Base-by-base conservation (phyloP, 2,329 filamentous ascomycete species). In the Emmonsiellopsis sp. region DNA sequence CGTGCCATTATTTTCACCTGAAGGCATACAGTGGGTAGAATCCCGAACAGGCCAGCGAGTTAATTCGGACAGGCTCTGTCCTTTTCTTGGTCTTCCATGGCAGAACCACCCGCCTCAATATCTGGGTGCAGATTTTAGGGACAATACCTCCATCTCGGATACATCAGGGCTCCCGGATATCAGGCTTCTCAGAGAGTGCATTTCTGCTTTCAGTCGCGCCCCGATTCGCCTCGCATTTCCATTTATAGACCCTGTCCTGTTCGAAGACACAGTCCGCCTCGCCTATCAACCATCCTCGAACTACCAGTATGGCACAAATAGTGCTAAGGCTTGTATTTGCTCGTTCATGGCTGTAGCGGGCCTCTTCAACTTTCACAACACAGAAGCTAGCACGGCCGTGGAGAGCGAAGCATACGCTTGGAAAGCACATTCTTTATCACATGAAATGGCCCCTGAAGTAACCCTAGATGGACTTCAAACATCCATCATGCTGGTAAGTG, bases 11-110 rank as follows among this genome's bases (percentile, higher is more conserved):
- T 69, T 80, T 41, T 75, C 77, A 0, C 62, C 67, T 0, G 68
- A 74, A 11, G 77, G 77, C 5, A 71, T 70, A 50, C 61, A 73
- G 58, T 79, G 76, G 75, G 74, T 80, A 35, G 65, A 70, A 32
- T 65, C 74, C 10, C 68, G 70, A 31, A 74, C 76, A 0, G 77
- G 76, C 5, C 65, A 72, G 47, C 61, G 59, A 2, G 61, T 67
- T 4, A 59, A 62, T 7, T 65, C 68, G 37, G 62, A 69, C 35
- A 63, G 62, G 16, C 55, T 66, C 53, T 60, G 61, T 40, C 61
- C 63, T 9, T 37, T 26, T 26, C 20, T 57, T 2, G 58, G 61
- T 30, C 62, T 63, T 5, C 68, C 65, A 9, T 71, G 69, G 69
- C 67, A 68, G 35, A 70, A 68, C 49, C 63, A 67, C 37, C 35